Base-by-base conservation (phyloP, 495 filamentous ascomycete species). In the Talaromyces proteolyticus region DNA sequence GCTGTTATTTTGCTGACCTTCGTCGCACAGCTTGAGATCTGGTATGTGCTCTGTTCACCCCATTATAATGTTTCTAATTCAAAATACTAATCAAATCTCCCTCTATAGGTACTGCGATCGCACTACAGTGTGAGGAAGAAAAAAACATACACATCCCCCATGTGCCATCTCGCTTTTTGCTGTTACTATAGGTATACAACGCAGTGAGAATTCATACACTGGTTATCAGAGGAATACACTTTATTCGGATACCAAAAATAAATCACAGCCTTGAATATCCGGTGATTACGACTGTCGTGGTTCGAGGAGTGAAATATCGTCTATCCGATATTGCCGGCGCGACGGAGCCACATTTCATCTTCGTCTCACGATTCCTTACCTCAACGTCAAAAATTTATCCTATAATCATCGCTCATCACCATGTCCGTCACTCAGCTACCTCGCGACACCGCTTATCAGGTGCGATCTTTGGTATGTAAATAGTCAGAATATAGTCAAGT, bases 371-470 rank as follows among this genome's bases (percentile, higher is more conserved):
- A 36, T 47, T 24, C 12, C 6, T 25, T 22, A 25, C 21, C 21
- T 45, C 16, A 47, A n/a, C 25, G 18, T 6, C 39, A 6, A 42
- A 18, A 42, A 24, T 14, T 21, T 7, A 2, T 20, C 14, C 34
- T 37, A 21, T 18, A 19, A 4, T 23, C 14, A 21, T n/a, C 29
- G 29, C 29, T 34, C 14, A 10, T 25, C 37, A 67, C 51, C 51
- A 73, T 73, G 71, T 79, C 75, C 53, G 73, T 77, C 50, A 61
- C 80, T 25, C 68, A 73, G 26, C 59, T 81, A 37, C 75, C 76
- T 54, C 81, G 80, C 48, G 78, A 87, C 50, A 77, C 81, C 53
- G 81, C 84, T 52, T 84, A 84, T 56, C 85, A 88, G 67, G 84
- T 75, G 47, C 77, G 85, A 52, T 88, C 85, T 58, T 62, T 88